Conservation (phyloP, 2,329 filamentous ascomycete species). For the Aspergillus arachidicola region DNA sequence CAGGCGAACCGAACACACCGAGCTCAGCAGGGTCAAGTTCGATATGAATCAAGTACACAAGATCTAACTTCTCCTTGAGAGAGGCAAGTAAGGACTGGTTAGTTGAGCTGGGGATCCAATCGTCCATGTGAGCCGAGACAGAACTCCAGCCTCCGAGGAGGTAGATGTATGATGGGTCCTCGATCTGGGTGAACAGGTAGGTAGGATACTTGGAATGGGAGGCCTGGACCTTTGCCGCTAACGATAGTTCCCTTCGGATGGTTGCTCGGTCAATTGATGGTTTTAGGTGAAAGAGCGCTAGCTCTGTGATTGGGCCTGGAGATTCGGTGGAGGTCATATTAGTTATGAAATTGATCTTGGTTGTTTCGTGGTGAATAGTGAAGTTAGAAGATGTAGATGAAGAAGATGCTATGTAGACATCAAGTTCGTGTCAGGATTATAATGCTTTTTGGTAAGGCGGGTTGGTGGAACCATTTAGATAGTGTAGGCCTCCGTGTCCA, state of each 20-base stretch:
- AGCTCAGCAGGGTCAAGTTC: constrained; percentile 34
- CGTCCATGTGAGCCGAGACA: constrained; percentile 42
- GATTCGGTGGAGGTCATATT: neutral
- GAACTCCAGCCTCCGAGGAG: constrained; percentile 52
- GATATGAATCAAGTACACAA: constrained; percentile 49
- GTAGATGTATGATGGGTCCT: constrained; percentile 48
- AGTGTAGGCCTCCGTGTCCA: neutral
- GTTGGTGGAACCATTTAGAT: neutral
- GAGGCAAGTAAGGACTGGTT: constrained; percentile 45
- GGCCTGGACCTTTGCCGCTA: constrained; percentile 42
- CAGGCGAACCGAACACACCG: neutral
- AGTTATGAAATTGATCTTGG: too few relatives aligned
- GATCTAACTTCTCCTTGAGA: constrained; percentile 40
- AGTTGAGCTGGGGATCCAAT: constrained; percentile 46
- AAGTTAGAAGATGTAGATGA: neutral
- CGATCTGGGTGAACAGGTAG: constrained; percentile 46
- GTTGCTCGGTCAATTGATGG: constrained; percentile 26
- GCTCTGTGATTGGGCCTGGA: constrained; percentile 40
- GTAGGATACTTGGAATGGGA: constrained; percentile 40
- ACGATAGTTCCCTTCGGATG: constrained; percentile 29
- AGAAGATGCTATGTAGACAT: neutral
- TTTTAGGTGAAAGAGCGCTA: constrained; percentile 47
- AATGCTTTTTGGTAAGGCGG: neutral
- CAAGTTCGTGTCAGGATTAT: neutral
- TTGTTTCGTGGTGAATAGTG: neutral